Evolutionary conservation across 345 rosid species (phyloP), one percentile per base, ranked within the genome.

Genomic region (Salix suchowensis): DNA sequence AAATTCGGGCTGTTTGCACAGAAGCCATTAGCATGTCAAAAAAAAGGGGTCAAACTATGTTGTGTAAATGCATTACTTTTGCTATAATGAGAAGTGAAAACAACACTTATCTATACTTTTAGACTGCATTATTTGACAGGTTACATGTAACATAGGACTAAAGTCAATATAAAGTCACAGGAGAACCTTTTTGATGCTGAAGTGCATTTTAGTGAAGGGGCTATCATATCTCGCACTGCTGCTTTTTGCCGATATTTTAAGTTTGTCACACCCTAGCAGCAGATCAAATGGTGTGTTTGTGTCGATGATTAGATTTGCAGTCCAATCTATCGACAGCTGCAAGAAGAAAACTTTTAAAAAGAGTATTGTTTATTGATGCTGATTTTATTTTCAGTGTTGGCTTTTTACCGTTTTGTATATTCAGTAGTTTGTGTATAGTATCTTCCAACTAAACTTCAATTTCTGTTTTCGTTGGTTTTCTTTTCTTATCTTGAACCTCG

Each of bases 401-500:
- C 55, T 50, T 16, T 50, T 8, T 6, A 50, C 55, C 21, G 55
- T 50, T 42, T 12, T 21, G 39, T 7, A 42, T 48, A 26, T 40
- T 21, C 55, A 16, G 23, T 30, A 13, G n/a, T 44, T 15, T 74
- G 69, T 18, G 10, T 9, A 3, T 34, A 18, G 39, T 21, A 4
- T 50, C 50, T 50, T 18, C 55, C 55, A 50, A 5, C 21, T 18
- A 15, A 50, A 15, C 55, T 50, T 18, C 55, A 16, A 6, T 50
- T 11, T 46, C n/a, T 50, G 7, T 26, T 30, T 30, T 30, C 19
- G n/a, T 58, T 64, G 10, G 28, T 48, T 13, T 44, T 5, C 65
- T 40, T 67, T 30, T 39, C 72, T 30, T 28, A 46, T 68, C 19
- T 69, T 71, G 73, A 74, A 61, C 42, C 54, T 78, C 69, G 39